Evolutionary conservation across 148 eudicot species (phyloP), one percentile per base, ranked within the genome.

Genomic region (Rhododendron simsii): DNA sequence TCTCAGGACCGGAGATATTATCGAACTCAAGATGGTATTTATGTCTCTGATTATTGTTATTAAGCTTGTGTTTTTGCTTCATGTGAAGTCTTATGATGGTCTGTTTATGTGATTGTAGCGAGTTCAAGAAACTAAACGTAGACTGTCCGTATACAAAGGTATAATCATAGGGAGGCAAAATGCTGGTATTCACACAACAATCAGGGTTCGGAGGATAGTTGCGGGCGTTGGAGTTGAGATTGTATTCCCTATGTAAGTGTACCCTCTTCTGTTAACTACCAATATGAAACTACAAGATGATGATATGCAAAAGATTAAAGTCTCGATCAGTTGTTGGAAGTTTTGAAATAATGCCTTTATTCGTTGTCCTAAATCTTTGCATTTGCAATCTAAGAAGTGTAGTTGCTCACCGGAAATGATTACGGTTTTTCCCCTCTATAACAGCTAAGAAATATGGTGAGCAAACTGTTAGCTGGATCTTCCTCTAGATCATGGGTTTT

Each of bases 121-220:
- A 93, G 94, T 95, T 81, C 96, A 96, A 23, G 95, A 93, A 88
- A 93, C 91, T 77, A 94, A 82, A 89, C 91, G 94, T 23, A 90
- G 98, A 86, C 86, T 95, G 81, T 92, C 99, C 51, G 51, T 96
- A 9, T 96, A 96, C 89, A 96, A 96, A 89, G 99, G 99, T 77
- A 96, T 96, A 82, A 92, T 96, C 37, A 94, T 96, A 18, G 92
- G 95, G 3, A 94, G 89, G 87, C 99, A 96, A 88, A 96, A 96
- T 93, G 99, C 99, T 55, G 99, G 99, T 41, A 91, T 96, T 84
- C 99, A 96, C 91, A 93, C 98, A 57, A 96, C 99, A 59, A 93
- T 96, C 47, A 91, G 98, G 33, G 91, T 94, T 85, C 91, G 99
- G 51, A 92, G 99, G 89, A 93, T 96, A 63, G 92, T 95, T 84